phyloP scores from a whole-genome alignment of 345 rosid species.

The Turnera subulata region DNA sequence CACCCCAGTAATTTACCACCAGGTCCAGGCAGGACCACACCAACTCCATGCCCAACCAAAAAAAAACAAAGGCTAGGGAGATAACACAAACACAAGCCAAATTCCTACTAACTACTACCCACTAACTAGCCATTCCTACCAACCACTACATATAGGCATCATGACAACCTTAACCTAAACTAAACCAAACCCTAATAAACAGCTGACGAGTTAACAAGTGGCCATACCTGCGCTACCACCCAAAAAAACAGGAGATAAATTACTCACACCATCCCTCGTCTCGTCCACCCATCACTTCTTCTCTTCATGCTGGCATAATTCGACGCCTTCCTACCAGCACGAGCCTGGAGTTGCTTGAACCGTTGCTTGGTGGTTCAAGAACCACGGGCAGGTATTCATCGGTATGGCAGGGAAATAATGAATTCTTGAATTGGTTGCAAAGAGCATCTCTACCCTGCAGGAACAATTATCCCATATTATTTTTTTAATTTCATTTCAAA shows the following conservation, averaged over 20 bases:
- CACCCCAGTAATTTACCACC: neutral
- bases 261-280: neutral
- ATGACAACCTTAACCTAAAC: too few species aligned
- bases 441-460: conserved; percentile 40
- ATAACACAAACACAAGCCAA: neutral
- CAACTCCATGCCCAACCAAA: too few species aligned
- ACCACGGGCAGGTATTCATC: conserved; percentile 37
- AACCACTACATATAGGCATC: too few species aligned
- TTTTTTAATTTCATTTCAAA: too few species aligned
- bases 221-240: too few species aligned
- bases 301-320: neutral
- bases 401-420: conserved; percentile 35
- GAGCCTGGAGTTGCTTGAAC: conserved; percentile 13
- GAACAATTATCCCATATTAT: too few species aligned
- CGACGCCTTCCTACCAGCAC: conserved; percentile 14
- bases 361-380: conserved; percentile 39
- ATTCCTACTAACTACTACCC: too few species aligned
- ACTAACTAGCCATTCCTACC: neutral
- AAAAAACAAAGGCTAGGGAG: too few species aligned
- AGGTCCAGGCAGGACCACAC: neutral
- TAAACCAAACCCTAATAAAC: too few species aligned
- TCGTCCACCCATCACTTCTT: neutral
- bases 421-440: conserved; percentile 20
- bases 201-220: too few species aligned
- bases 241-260: too few species aligned